Evolutionary conservation across 1,284 basidiomycete genomes (phyloP).

Genomic region (Ustilago shanxiensis): DNA sequence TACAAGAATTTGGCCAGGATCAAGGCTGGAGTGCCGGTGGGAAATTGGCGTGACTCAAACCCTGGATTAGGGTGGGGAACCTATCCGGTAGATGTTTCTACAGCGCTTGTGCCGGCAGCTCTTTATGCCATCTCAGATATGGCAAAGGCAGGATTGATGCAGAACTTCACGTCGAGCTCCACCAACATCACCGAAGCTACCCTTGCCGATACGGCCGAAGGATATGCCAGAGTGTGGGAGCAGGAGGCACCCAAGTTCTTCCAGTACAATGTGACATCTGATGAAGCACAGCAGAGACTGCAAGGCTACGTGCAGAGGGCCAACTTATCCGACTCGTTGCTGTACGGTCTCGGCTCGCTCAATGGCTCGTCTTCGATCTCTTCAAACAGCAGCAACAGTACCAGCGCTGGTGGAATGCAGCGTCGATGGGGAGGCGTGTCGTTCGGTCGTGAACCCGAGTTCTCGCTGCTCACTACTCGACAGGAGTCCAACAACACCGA

Average conservation of each 20-base stretch:
- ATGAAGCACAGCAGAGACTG: slow-evolving; percentile 70
- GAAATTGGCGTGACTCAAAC: slow-evolving; percentile 75
- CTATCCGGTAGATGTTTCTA: slow-evolving; percentile 74
- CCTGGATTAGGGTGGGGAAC: slow-evolving; percentile 73
- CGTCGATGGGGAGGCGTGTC: slow-evolving; percentile 13
- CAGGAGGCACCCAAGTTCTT: slow-evolving; percentile 71
- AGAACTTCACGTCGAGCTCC: slow-evolving; percentile 42
- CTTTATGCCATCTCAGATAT: slow-evolving; percentile 72
- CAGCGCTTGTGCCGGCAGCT: slow-evolving; percentile 74
- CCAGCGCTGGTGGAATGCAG: slow-evolving; percentile 1
- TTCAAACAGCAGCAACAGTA: slow-evolving; percentile 13
- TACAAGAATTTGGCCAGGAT: slow-evolving; percentile 70
- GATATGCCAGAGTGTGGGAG: slow-evolving; percentile 72
- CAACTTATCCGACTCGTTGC: slow-evolving; percentile 70
- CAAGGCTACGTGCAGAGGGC: slow-evolving; percentile 71
- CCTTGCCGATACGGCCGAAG: slow-evolving; percentile 67
- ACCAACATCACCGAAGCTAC: slow-evolving; percentile 10
- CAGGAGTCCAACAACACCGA: slow-evolving; percentile 15
- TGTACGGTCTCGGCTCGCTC: slow-evolving; percentile 58
- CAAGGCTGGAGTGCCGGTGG: slow-evolving; percentile 70
- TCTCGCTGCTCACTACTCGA: slow-evolving; percentile 10
- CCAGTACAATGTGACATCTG: slow-evolving; percentile 70
- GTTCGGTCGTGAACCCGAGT: slow-evolving; percentile 19
- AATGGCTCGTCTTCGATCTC: slow-evolving; percentile 23
- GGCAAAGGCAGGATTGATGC: slow-evolving; percentile 69